phyloP scores from a whole-genome alignment of 768 basidiomycete species.

The Udeniomyces megalosporus region DNA sequence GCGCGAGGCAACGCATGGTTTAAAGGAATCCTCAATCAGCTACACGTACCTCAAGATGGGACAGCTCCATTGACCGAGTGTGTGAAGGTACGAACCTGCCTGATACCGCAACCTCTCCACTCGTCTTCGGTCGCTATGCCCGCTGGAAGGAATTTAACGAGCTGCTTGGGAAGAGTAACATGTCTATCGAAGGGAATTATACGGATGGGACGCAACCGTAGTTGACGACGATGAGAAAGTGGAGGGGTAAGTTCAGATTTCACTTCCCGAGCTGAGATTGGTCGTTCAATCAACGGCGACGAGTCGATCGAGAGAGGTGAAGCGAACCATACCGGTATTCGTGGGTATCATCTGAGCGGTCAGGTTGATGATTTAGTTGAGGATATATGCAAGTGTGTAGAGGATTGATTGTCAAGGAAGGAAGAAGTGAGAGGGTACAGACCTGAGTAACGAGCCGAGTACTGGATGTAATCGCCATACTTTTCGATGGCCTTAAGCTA shows the following conservation, averaged over 20 bases:
- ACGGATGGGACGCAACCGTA: too few species aligned
- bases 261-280: too few species aligned
- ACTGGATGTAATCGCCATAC: slow-evolving; percentile 8
- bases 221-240: neutral
- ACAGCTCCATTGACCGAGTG: neutral
- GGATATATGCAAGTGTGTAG: too few species aligned
- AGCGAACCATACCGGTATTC: slow-evolving; percentile 15
- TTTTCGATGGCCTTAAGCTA: slow-evolving; percentile 10
- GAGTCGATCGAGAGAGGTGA: too few species aligned
- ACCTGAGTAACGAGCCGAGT: slow-evolving; percentile 10
- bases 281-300: too few species aligned
- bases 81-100: slow-evolving; percentile 1
- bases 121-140: slow-evolving; percentile 10
- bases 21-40: neutral
- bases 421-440: neutral
- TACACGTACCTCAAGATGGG: neutral
- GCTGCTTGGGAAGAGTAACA: slow-evolving; percentile 12
- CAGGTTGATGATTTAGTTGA: neutral
- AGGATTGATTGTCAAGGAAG: too few species aligned
- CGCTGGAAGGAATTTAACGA: slow-evolving; percentile 11
- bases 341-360: slow-evolving; percentile 3
- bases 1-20: too few species aligned
- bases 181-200: too few species aligned
- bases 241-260: neutral
- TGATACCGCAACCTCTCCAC: slow-evolving; percentile 11